Evolutionary conservation across 441 rosid genomes (phyloP).

Genomic region (Gossypium trilobum): DNA sequence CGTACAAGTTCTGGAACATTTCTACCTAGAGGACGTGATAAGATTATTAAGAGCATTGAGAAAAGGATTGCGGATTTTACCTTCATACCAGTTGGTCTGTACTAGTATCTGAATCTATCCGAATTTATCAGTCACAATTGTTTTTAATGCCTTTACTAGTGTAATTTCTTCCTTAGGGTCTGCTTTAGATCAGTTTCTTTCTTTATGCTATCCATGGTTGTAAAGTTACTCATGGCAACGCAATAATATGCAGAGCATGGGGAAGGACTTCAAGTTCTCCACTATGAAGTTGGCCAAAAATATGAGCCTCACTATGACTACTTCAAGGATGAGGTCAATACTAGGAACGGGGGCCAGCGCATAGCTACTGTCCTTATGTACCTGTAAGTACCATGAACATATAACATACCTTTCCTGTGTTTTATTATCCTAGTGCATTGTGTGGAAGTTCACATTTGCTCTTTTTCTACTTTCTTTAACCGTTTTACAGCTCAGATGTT

Average conservation of each 20-base stretch:
- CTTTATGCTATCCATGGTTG: background rate
- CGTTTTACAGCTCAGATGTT: constrained; percentile 48
- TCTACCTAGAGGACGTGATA: constrained; percentile 51
- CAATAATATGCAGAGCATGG: constrained; percentile 44
- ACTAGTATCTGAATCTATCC: constrained; percentile 8
- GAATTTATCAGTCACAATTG: background rate
- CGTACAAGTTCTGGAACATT: constrained; percentile 62
- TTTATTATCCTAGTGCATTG: background rate
- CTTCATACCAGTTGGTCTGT: constrained; percentile 58
- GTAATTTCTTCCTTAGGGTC: background rate
- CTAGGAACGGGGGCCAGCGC: constrained; percentile 63
- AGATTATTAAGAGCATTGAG: constrained; percentile 48
- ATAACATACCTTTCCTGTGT: background rate
- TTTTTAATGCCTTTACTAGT: background rate
- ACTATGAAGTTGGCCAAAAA: constrained; percentile 59
- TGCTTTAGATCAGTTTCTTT: background rate
- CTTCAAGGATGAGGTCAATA: constrained; percentile 53
- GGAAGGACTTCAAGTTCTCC: constrained; percentile 67
- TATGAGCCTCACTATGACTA: constrained; percentile 65
- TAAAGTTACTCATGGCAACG: constrained; percentile 14
- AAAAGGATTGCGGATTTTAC: constrained; percentile 57
- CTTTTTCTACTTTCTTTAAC: constrained; percentile 6
- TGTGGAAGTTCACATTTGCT: constrained; percentile 3
- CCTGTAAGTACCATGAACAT: constrained; percentile 37
- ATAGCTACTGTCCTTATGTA: constrained; percentile 68